Percentiles rank a stretch among this genome's conserved stretches.
Conservation (phyloP, 2,329 filamentous ascomycete species). For the Harringtonia lauricola region DNA sequence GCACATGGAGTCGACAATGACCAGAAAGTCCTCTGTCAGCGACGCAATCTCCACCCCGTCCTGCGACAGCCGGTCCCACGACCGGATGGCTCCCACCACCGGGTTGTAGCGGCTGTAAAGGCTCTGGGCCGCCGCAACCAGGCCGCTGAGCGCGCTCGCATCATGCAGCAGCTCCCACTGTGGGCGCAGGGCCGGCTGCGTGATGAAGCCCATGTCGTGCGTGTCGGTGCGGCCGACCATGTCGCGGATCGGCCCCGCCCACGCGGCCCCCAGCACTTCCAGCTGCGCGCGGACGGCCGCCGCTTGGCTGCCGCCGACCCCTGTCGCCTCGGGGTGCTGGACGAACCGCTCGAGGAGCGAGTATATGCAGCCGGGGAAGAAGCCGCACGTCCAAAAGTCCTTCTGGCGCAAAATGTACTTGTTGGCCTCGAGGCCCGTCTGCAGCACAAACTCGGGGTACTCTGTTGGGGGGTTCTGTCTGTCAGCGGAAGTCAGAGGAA, state of each 20-base stretch:
- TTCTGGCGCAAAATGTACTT: slow-evolving; percentile 12
- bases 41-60: slow-evolving; percentile 20
- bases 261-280: slow-evolving; percentile 15
- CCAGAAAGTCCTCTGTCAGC: slow-evolving; percentile 23
- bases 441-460: slow-evolving; percentile 15
- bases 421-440: slow-evolving; percentile 10
- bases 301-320: slow-evolving; percentile 7
- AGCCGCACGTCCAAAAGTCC: slow-evolving; percentile 26
- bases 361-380: slow-evolving; percentile 26
- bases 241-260: slow-evolving; percentile 24
- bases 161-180: slow-evolving; percentile 27
- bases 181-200: slow-evolving; percentile 34
- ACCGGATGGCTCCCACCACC: slow-evolving; percentile 32
- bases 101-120: slow-evolving; percentile 30
- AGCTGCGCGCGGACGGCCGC: slow-evolving; percentile 15
- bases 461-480: slow-evolving; percentile 10
- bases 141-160: slow-evolving; percentile 23
- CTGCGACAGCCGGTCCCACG: slow-evolving; percentile 31
- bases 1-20: slow-evolving; percentile 32
- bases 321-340: slow-evolving; percentile 17
- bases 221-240: slow-evolving; percentile 32
- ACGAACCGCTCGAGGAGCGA: slow-evolving; percentile 21
- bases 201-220: slow-evolving; percentile 44
- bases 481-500: neutral
- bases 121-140: slow-evolving; percentile 30